Evolutionary conservation across 768 basidiomycete species (phyloP).

Genomic region (Tubosaeta sp.): DNA sequence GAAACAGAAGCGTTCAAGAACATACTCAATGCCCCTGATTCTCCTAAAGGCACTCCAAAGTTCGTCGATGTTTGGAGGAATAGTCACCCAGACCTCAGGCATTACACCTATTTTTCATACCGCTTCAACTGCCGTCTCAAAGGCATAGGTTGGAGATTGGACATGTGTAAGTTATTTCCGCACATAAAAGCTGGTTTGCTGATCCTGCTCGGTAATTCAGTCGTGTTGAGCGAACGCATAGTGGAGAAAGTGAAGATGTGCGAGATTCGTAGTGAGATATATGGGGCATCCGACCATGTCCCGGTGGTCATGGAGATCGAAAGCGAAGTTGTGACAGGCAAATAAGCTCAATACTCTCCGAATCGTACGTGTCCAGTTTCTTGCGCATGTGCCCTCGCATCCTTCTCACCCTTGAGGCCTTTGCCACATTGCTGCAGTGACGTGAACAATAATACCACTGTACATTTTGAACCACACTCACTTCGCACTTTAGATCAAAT

Average conservation of each 20-base stretch:
- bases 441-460: conserved; percentile 4
- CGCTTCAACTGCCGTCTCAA: conserved; percentile 76
- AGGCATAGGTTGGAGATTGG: conserved; percentile 84
- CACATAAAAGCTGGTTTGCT: neutral
- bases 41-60: conserved; percentile 34
- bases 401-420: conserved; percentile 92
- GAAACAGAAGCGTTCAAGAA: conserved; percentile 74
- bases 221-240: conserved; percentile 71
- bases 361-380: conserved; percentile 83
- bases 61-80: conserved; percentile 82
- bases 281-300: conserved; percentile 84
- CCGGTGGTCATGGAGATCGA: conserved; percentile 77
- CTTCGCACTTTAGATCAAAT: conserved; percentile 87
- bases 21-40: conserved; percentile 53
- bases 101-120: conserved; percentile 84
- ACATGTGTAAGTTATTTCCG: conserved; percentile 59
- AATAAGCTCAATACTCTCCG: conserved; percentile 61
- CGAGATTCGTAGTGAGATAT: conserved; percentile 81
- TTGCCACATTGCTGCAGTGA: conserved; percentile 63
- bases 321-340: conserved; percentile 33
- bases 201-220: conserved; percentile 34
- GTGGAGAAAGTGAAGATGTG: conserved; percentile 66
- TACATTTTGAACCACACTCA: conserved; percentile 29
- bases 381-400: conserved; percentile 81
- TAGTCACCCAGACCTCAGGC: conserved; percentile 58